phyloP scores from a whole-genome alignment of 2,329 filamentous ascomycete genomes.

The Sporothrix sp. region DNA sequence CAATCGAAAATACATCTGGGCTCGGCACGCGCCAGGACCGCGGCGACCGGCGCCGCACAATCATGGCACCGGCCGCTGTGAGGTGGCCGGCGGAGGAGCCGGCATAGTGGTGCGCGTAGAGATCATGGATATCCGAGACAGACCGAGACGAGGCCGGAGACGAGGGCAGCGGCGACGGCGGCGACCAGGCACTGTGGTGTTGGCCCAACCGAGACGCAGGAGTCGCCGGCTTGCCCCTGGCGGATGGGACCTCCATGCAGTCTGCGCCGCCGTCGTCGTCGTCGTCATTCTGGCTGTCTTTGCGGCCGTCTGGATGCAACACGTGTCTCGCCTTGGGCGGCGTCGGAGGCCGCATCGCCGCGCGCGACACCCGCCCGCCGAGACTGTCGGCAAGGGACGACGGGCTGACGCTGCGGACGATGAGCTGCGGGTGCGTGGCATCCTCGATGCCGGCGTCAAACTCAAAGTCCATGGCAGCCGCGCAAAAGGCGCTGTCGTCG shows the following conservation, averaged over 20 bases:
- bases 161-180: neutral
- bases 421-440: constrained; percentile 33
- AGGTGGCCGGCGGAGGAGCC: neutral
- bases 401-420: constrained; percentile 46
- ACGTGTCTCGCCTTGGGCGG: constrained; percentile 20
- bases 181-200: too few relatives aligned
- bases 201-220: too few relatives aligned
- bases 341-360: constrained; percentile 30
- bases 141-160: neutral
- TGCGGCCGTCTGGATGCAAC: constrained; percentile 19
- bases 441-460: constrained; percentile 51
- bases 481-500: constrained; percentile 20
- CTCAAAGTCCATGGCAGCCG: constrained; percentile 36
- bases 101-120: neutral
- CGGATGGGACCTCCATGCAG: too few relatives aligned
- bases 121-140: neutral
- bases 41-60: constrained; percentile 28
- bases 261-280: constrained; percentile 36
- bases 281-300: constrained; percentile 31
- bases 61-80: constrained; percentile 1
- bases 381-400: constrained; percentile 39
- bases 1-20: constrained; percentile 50
- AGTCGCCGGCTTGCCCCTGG: too few relatives aligned
- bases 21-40: constrained; percentile 49
- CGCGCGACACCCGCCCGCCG: constrained; percentile 32